A percentile compares a stretch with the other conserved stretches of the same genome.
These are phyloP conservation scores for Aspergillus aculeatinus DNA, from an alignment of 2,329 filamentous ascomycete genomes.

Conservation along the genomic window DNA sequence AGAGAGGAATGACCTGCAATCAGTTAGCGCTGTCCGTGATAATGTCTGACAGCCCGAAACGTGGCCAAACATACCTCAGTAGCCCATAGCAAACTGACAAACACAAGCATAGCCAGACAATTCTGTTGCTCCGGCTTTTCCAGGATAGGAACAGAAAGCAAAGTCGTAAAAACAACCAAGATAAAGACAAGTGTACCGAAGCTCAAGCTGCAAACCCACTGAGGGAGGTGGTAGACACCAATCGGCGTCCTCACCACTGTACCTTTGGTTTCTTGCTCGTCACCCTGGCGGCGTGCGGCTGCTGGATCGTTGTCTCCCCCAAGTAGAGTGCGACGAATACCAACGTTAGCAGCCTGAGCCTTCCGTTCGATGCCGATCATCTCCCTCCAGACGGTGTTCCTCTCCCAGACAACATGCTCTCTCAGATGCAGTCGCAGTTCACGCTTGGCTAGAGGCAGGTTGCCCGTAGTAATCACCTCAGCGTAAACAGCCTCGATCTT, in stretches of 20 bases:
- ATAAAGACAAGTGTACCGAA: conserved; percentile 74
- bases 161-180: conserved; percentile 67
- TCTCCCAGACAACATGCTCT: conserved; percentile 98
- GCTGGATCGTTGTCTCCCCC: conserved; percentile 69
- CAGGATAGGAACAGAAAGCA: conserved; percentile 80
- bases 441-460: conserved; percentile 72
- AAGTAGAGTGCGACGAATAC: conserved; percentile 72
- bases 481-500: conserved; percentile 79
- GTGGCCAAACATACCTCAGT: conserved; percentile 68
- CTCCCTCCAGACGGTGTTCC: conserved; percentile 97
- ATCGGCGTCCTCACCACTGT: conserved; percentile 77
- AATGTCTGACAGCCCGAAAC: not conserved
- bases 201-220: conserved; percentile 79
- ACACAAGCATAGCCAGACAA: conserved; percentile 87
- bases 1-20: conserved; percentile 81
- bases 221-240: conserved; percentile 71
- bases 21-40: conserved; percentile 7
- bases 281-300: conserved; percentile 75
- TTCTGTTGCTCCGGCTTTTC: conserved; percentile 88
- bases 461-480: conserved; percentile 76
- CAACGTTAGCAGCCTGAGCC: conserved; percentile 89
- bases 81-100: conserved; percentile 93
- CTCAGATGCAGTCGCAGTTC: conserved; percentile 87
- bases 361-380: conserved; percentile 98
- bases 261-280: conserved; percentile 65